These are phyloP conservation scores for Carex arenaria DNA, from an alignment of 202 grass and related monocot genomes.

Conservation along the genomic window DNA sequence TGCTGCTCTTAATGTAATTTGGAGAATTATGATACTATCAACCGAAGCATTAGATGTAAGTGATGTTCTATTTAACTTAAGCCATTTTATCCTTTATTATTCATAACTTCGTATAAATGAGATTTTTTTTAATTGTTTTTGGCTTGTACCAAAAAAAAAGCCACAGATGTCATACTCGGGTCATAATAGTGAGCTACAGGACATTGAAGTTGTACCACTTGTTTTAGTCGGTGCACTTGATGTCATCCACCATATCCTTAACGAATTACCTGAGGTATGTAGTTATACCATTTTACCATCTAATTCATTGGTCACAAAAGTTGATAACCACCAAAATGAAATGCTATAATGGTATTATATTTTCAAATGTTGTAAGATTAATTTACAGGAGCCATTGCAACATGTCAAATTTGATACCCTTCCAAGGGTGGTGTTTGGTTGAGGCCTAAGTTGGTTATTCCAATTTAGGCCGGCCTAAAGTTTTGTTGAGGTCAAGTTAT, in stretches of 20 bases:
- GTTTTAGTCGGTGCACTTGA: constrained; percentile 63
- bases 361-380: background rate
- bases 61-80: constrained; percentile 9
- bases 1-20: constrained; percentile 62
- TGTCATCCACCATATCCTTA: constrained; percentile 47
- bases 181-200: constrained; percentile 38
- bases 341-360: constrained; percentile 5
- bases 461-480: too few relatives aligned
- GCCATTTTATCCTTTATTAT: constrained; percentile 1
- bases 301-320: background rate
- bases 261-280: constrained; percentile 61
- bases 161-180: constrained; percentile 30
- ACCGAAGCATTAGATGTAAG: constrained; percentile 54
- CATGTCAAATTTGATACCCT: background rate
- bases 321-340: background rate
- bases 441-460: too few relatives aligned
- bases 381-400: background rate
- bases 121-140: constrained; percentile 26
- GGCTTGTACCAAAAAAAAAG: constrained; percentile 7
- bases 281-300: constrained; percentile 3
- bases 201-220: constrained; percentile 58
- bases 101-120: background rate
- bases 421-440: too few relatives aligned
- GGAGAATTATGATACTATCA: constrained; percentile 44
- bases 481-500: too few relatives aligned